Conservation (phyloP, 2,329 filamentous ascomycete species). For the Diaporthe sp. region DNA sequence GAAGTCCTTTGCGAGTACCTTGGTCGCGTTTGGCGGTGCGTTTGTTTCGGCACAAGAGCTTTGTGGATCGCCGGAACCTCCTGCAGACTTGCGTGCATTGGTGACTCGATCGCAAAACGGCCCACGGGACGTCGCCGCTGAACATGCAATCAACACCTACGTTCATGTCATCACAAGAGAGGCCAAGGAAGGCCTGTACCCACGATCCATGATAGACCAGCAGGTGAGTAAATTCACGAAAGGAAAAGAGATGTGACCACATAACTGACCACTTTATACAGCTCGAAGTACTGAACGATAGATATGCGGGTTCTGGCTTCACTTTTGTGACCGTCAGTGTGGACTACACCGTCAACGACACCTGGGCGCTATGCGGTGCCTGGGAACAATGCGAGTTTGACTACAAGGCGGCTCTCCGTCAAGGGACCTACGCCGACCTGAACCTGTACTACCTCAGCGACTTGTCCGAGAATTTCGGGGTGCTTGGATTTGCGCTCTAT, state of each 20-base stretch:
- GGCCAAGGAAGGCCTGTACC: conserved; percentile 8
- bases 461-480: neutral
- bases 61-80: conserved; percentile 8
- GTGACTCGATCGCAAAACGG: neutral
- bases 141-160: neutral
- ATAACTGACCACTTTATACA: neutral
- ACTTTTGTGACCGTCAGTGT: conserved; percentile 1
- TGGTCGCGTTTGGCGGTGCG: neutral
- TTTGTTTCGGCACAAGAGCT: conserved; percentile 11
- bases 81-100: neutral
- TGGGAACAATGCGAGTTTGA: conserved; percentile 7
- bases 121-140: neutral
- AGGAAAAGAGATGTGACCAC: too few species aligned
- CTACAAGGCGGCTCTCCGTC: neutral
- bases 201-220: conserved; percentile 16
- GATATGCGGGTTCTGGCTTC: neutral
- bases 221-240: neutral
- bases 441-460: conserved; percentile 25
- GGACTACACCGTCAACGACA: conserved; percentile 14
- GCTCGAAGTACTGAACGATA: conserved; percentile 9
- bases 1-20: neutral
- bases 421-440: conserved; percentile 15
- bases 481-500: neutral
- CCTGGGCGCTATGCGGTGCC: neutral
- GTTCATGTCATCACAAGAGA: conserved; percentile 12